phyloP scores from a whole-genome alignment of 306 rosid genomes.

The Medicago ruthenica region DNA sequence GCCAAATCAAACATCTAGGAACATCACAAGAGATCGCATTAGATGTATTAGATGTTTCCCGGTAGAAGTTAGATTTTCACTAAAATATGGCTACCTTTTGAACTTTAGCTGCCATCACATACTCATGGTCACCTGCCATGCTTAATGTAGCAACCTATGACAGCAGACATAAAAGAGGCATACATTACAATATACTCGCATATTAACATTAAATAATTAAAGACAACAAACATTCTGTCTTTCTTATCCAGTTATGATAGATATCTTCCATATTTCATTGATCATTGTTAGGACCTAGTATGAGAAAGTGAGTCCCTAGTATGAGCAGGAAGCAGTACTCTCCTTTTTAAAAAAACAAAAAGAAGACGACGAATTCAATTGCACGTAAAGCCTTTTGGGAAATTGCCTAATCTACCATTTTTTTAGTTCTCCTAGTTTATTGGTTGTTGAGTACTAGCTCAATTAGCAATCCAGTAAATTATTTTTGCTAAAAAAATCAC shows the following conservation, averaged over 20 bases:
- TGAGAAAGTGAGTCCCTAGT: neutral
- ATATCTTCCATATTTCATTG: slow-evolving; percentile 29
- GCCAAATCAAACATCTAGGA: slow-evolving; percentile 86
- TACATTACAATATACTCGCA: slow-evolving; percentile 21
- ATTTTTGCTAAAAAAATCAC: neutral
- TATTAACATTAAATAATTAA: slow-evolving; percentile 30
- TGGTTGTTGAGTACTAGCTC: neutral
- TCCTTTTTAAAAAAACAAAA: slow-evolving; percentile 5
- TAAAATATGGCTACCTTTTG: slow-evolving; percentile 63
- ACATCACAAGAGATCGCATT: slow-evolving; percentile 24
- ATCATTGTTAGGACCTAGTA: neutral
- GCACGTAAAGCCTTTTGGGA: slow-evolving; percentile 23
- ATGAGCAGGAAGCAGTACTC: slow-evolving; percentile 23
- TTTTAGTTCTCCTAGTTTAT: slow-evolving; percentile 20
- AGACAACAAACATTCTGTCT: slow-evolving; percentile 6
- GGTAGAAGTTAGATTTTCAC: neutral
- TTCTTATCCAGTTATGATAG: slow-evolving; percentile 17
- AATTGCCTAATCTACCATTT: slow-evolving; percentile 15
- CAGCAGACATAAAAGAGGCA: slow-evolving; percentile 40
- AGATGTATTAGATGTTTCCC: slow-evolving; percentile 41
- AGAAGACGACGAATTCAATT: slow-evolving; percentile 17
- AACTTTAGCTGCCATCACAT: slow-evolving; percentile 86
- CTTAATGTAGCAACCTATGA: slow-evolving; percentile 75
- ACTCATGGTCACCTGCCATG: slow-evolving; percentile 89
- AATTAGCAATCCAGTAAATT: slow-evolving; percentile 26